Base-by-base conservation (phyloP, 106 monocot genomes). In the Acanthochlamys bracteata region DNA sequence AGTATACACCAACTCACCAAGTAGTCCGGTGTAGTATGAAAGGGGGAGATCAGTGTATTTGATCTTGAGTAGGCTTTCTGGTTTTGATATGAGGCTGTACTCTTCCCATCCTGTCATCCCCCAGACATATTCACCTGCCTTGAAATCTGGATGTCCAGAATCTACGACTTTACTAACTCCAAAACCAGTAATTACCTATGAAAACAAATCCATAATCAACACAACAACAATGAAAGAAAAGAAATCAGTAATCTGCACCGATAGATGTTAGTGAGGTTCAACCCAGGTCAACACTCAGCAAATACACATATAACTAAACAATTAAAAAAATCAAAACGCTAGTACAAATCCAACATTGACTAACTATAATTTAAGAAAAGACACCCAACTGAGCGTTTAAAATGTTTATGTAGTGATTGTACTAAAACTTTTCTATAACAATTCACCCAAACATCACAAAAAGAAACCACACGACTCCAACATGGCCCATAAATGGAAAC, bases 11-110 rank as follows among this genome's bases (percentile, higher is more conserved):
- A 24, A 47, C 40, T 74, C 42, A 85, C 84, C 84, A 17, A 85
- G 70, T 47, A 80, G 24, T 11, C 84, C 80, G n/a, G 80, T 78
- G 55, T 80, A 85, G 47, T 85, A 80, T 14, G 84, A 85, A 27
- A 85, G 84, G 22, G 84, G 80, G 0, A 80, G 42, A 63, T 85
- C 77, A 24, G 84, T 64, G 55, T 78, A 51, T 41, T 70, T 74
- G 64, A 85, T 78, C 70, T 80, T 85, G 16, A 72, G 39, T 20
- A 74, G 53, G 0, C 16, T 21, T 16, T 77, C 54, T 4, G 77
- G 52, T 27, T 52, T 19, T 14, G 65, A 41, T 7, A 80, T 56
- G 39, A 80, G 66, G 26, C 71, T 80, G 25, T 80, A 80, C 46
- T 80, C 80, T 66, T 85, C 84, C 84, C 84, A 85, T 58, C 71